Base-by-base conservation (phyloP, 139 green algal genomes). In the Trebouxia sp. region DNA sequence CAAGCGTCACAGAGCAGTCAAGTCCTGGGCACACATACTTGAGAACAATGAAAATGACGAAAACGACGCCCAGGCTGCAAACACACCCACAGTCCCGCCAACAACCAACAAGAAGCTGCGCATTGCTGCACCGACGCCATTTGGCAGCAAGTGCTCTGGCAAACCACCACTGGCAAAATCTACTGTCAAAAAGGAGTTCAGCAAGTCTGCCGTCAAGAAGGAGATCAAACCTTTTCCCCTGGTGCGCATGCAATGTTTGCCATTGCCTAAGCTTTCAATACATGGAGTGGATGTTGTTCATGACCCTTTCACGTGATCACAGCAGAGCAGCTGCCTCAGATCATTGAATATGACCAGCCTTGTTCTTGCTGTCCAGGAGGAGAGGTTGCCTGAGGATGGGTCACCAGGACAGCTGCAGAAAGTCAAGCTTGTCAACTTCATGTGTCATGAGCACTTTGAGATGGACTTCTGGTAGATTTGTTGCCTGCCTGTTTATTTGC, bases 401-500 rank as follows among this genome's bases (percentile, higher is more conserved):
- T 65, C 39, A 15, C 48, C 78, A 30, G 45, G 76, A n/a, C 55
- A 62, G 51, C 85, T 95, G 6, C 83, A 90, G 58, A 75, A 50
- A 11, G 83, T 96, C 24, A 58, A 79, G 30, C 32, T 93, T 14
- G 76, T 87, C 79, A 92, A 94, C 79, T 95, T 96, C 86, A 96
- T 96, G 92, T 93, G 90, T 80, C 92, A 96, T 80, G 75, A 86
- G 28, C 87, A 92, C 81, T 89, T 96, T 53, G 83, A 88, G 75
- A 84, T 94, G 35, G 83, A 92, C 9, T 91, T 96, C 45, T 77
- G 67, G 41, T 77, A 55, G 5, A 10, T 56, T 37, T 14, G 48
- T 14, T 14, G 48, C 17, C 48, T 58, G 48, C 15, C 14, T 17
- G 14, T 17, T n/a, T 14, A 58, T 58, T 58, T 17, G 48, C 15